Evolutionary conservation across 1,284 basidiomycete species (phyloP).

Genomic region (Austroboletus niveus): DNA sequence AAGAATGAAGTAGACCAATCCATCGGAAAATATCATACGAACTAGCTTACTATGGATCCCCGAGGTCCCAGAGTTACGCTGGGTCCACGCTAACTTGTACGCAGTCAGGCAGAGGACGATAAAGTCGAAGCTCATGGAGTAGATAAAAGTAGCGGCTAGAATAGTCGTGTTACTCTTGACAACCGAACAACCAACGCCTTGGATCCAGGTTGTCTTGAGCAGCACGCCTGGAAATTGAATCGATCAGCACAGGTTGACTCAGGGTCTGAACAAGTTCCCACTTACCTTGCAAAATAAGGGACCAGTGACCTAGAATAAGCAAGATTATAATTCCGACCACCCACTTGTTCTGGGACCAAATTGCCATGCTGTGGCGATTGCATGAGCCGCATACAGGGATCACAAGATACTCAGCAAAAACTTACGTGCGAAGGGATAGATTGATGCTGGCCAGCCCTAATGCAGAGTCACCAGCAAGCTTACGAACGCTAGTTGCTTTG

Average conservation of each 20-base stretch:
- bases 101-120: conserved; percentile 42
- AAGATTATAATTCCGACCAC: conserved; percentile 25
- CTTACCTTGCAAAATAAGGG: conserved; percentile 33
- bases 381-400: background rate
- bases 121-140: conserved; percentile 49
- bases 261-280: background rate
- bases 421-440: conserved; percentile 34
- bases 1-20: conserved; percentile 34
- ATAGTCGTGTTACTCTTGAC: conserved; percentile 38
- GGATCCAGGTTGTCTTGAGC: conserved; percentile 37
- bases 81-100: conserved; percentile 32
- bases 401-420: background rate
- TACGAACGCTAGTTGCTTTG: conserved; percentile 3
- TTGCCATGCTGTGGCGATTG: conserved; percentile 26
- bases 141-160: conserved; percentile 44
- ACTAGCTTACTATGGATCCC: conserved; percentile 24
- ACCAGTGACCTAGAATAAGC: conserved; percentile 36
- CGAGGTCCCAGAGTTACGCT: conserved; percentile 16
- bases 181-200: conserved; percentile 37
- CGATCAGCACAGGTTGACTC: background rate
- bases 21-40: conserved; percentile 34
- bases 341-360: conserved; percentile 37
- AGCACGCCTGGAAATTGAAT: conserved; percentile 34
- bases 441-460: conserved; percentile 36
- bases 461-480: conserved; percentile 35